A percentile compares a stretch with the other conserved stretches of the same genome.
Conservation (phyloP, 2,329 filamentous ascomycete genomes). For the Zopfia rhizophila region DNA sequence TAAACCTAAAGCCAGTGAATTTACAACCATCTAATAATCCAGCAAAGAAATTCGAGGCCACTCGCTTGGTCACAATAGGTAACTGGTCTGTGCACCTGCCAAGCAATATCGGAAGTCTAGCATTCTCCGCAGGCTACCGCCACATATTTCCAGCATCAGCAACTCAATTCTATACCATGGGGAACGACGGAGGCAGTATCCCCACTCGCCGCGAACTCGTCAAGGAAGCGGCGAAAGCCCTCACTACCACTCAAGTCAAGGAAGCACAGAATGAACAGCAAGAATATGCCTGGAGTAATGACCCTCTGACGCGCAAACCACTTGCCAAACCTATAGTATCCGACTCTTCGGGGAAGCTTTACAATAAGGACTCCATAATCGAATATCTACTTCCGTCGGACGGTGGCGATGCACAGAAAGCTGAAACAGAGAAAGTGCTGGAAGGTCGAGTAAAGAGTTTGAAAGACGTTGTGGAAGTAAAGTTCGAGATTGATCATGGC, state of each 20-base stretch:
- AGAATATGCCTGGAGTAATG: slow-evolving; percentile 85
- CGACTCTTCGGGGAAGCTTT: slow-evolving; percentile 83
- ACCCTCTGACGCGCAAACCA: slow-evolving; percentile 82
- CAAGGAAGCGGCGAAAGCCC: slow-evolving; percentile 86
- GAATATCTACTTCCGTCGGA: slow-evolving; percentile 70
- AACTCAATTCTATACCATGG: too few species aligned
- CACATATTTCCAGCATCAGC: too few species aligned
- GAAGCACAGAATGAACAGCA: slow-evolving; percentile 86
- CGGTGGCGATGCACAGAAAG: slow-evolving; percentile 63
- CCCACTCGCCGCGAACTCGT: slow-evolving; percentile 96
- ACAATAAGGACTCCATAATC: slow-evolving; percentile 93
- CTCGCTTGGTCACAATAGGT: too few species aligned
- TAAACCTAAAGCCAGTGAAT: too few species aligned
- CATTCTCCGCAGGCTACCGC: too few species aligned
- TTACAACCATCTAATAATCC: too few species aligned
- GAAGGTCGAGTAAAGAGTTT: slow-evolving; percentile 77
- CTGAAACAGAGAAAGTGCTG: slow-evolving; percentile 70
- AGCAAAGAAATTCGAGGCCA: too few species aligned
- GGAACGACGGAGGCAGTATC: slow-evolving; percentile 96
- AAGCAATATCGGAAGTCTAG: too few species aligned
- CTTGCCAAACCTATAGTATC: slow-evolving; percentile 82
- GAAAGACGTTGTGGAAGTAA: slow-evolving; percentile 87
- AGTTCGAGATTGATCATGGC: slow-evolving; percentile 69
- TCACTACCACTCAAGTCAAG: slow-evolving; percentile 87
- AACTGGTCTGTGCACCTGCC: too few species aligned